These are phyloP conservation scores for Zymoseptoria pseudotritici DNA, from an alignment of 2,329 filamentous ascomycete genomes.

Conservation along the genomic window DNA sequence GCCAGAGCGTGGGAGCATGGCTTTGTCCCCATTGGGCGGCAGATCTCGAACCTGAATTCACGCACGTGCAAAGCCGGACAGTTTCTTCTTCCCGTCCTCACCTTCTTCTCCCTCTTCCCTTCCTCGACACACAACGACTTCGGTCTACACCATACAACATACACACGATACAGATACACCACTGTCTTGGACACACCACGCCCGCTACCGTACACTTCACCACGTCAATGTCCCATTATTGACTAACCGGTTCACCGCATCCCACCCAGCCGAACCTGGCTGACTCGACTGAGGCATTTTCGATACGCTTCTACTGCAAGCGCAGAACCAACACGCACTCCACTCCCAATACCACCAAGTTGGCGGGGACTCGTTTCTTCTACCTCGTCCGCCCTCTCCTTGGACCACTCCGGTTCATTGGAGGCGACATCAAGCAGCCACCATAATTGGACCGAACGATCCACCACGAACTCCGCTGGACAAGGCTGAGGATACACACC, in stretches of 20 bases:
- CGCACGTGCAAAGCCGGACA: neutral
- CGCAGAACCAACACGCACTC: slow-evolving; percentile 28
- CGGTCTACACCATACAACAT: slow-evolving; percentile 5
- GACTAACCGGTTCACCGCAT: slow-evolving; percentile 13
- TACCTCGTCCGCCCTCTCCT: slow-evolving; percentile 81
- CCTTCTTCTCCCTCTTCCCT: slow-evolving; percentile 6
- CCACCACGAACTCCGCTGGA: slow-evolving; percentile 5
- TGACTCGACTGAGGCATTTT: slow-evolving; percentile 16
- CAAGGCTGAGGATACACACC: slow-evolving; percentile 2
- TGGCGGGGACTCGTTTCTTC: slow-evolving; percentile 77
- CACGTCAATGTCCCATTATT: slow-evolving; percentile 12
- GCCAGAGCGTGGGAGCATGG: too few relatives aligned
- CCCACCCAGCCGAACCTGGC: slow-evolving; percentile 11
- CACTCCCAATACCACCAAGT: slow-evolving; percentile 64
- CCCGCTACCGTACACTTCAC: neutral
- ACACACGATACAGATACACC: neutral
- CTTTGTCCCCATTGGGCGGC: neutral
- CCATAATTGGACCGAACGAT: slow-evolving; percentile 68
- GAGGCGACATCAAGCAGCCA: slow-evolving; percentile 86
- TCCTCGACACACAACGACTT: slow-evolving; percentile 9
- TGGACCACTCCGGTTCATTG: slow-evolving; percentile 92
- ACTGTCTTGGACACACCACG: slow-evolving; percentile 2
- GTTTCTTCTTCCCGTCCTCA: slow-evolving; percentile 3
- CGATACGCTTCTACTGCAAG: slow-evolving; percentile 4
- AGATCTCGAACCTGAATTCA: neutral